Evolutionary conservation across 164 flowering plant species (phyloP).

Genomic region (Sextonia rubra): DNA sequence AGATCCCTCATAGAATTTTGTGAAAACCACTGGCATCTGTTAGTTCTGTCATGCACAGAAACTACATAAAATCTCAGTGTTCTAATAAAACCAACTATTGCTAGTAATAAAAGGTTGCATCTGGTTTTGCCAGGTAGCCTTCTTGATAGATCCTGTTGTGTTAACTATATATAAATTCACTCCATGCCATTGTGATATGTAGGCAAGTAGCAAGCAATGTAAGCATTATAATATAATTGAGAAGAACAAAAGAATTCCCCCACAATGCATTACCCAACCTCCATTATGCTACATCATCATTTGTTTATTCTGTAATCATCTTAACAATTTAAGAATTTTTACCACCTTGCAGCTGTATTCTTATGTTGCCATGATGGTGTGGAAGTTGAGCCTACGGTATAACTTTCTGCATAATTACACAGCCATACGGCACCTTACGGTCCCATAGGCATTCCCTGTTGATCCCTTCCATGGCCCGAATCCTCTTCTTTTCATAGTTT

Average conservation of each 20-base stretch:
- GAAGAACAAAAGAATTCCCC: slow-evolving; percentile 7
- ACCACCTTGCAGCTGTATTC: slow-evolving; percentile 11
- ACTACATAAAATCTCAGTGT: too few relatives aligned
- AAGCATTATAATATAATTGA: not conserved
- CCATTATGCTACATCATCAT: slow-evolving; percentile 21
- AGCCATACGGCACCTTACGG: slow-evolving; percentile 71
- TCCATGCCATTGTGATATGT: not conserved
- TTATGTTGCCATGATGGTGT: slow-evolving; percentile 23
- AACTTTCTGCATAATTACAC: slow-evolving; percentile 37
- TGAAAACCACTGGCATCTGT: too few relatives aligned
- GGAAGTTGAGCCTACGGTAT: slow-evolving; percentile 3
- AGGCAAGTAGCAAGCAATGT: too few relatives aligned
- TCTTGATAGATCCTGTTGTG: not conserved
- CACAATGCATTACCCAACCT: slow-evolving; percentile 2
- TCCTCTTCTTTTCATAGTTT: slow-evolving; percentile 5
- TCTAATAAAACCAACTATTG: too few relatives aligned
- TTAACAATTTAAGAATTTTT: slow-evolving; percentile 28
- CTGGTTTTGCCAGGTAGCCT: too few relatives aligned
- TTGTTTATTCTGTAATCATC: slow-evolving; percentile 44
- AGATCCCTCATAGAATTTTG: too few relatives aligned
- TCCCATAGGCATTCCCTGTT: slow-evolving; percentile 42
- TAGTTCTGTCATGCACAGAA: too few relatives aligned
- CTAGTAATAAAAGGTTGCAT: too few relatives aligned
- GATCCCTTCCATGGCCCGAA: not conserved
- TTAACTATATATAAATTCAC: not conserved